Evolutionary conservation across 2,329 filamentous ascomycete species (phyloP), one percentile per base, ranked within the genome.

Genomic region (Trichoderma sp.): DNA sequence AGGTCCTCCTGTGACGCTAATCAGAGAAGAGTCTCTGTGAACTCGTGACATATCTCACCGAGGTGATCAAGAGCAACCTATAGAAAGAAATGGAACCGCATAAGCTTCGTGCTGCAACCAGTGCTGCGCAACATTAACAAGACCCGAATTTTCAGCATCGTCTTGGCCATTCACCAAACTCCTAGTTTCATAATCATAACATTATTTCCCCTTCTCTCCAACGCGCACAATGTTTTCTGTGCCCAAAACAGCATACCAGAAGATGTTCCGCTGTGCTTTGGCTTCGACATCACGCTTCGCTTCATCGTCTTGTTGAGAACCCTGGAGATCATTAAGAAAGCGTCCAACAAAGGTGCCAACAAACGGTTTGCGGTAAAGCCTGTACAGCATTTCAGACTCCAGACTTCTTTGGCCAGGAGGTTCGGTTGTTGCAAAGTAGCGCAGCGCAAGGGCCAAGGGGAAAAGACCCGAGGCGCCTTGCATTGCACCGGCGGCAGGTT

Each of bases 291-390:
- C 68, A 2, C 68, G 63, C 16, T 61, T 68, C 65, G 59, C 40
- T 21, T 70, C 49, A 16, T 52, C 37, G 3, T 57, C 56, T 33
- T 59, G 43, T 19, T 49, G 49, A 4, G 55, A 53, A 3, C 58
- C 65, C 35, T 69, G 70, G 5, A 73, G 59, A 11, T 72, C 69
- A 0, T 55, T 31, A 4, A 71, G 47, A n/a, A 72, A 71, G 0
- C 69, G 62, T 5, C 71, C 71, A 33, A 71, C 70, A 13, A 66
- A 60, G 4, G 63, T 61, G 16, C 71, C 68, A 29, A 72, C 29
- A 21, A 68, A 72, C 2, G 72, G 71, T n/a, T 62, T 68, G 4
- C 57, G 52, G 7, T 70, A 71, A n/a, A 73, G n/a, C 24, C 59
- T 40, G 27, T 64, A 61, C 21, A 73, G 59, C 60, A 71, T 53